phyloP scores from a whole-genome alignment of 768 basidiomycete species.

The Tricholomella constricta region DNA sequence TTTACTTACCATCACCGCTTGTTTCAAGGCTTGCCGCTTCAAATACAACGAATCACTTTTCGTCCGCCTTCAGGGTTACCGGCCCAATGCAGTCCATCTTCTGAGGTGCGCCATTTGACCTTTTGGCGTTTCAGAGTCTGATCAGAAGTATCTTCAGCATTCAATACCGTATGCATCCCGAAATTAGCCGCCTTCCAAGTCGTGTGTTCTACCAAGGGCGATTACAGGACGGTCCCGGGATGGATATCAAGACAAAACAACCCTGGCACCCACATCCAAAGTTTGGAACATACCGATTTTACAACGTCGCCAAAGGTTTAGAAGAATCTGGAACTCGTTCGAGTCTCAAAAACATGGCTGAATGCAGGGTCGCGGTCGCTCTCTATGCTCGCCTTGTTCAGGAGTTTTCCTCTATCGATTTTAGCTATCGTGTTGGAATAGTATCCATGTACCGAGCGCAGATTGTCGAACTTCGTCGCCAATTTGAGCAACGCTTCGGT shows the following conservation, averaged over 20 bases:
- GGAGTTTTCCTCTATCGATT: conserved; percentile 57
- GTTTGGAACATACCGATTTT: conserved; percentile 89
- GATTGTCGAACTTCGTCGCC: conserved; percentile 67
- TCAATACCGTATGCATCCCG: conserved; percentile 99
- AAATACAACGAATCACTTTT: conserved; percentile 92
- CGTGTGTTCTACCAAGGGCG: conserved; percentile 81
- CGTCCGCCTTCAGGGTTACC: conserved; percentile 81
- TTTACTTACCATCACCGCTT: conserved; percentile 9
- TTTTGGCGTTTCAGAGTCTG: conserved; percentile 1
- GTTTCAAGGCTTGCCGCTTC: conserved; percentile 60
- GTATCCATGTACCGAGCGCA: conserved; percentile 97
- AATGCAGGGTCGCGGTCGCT: conserved; percentile 74
- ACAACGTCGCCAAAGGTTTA: conserved; percentile 69
- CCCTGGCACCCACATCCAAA: conserved; percentile 82
- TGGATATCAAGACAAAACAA: conserved; percentile 79
- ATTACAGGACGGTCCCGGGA: conserved; percentile 84
- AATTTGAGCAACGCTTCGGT: conserved; percentile 76
- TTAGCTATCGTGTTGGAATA: conserved; percentile 50
- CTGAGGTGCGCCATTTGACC: conserved; percentile 59
- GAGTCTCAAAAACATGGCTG: conserved; percentile 65
- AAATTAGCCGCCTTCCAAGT: conserved; percentile 90
- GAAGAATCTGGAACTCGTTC: conserved; percentile 74
- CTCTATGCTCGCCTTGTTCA: conserved; percentile 72
- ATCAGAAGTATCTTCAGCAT: conserved; percentile 57
- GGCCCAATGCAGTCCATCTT: conserved; percentile 85